phyloP scores from a whole-genome alignment of 129 eudicot species.

The Chrysanthemum seticuspe region DNA sequence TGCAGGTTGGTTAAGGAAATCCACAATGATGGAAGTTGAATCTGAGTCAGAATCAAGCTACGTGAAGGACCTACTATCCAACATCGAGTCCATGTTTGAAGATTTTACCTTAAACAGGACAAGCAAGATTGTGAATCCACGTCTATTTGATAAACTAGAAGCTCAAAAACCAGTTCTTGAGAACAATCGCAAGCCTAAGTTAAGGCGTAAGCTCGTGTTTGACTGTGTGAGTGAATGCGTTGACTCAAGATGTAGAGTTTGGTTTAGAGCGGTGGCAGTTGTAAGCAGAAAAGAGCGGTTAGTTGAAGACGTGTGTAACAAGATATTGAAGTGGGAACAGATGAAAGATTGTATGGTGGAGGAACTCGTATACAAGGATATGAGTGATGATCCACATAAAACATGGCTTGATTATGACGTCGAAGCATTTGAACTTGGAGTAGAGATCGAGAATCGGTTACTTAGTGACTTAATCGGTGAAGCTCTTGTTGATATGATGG shows the following conservation, averaged over 20 bases:
- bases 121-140: slow-evolving; percentile 56
- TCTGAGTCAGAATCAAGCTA: slow-evolving; percentile 51
- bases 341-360: slow-evolving; percentile 83
- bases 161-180: slow-evolving; percentile 22
- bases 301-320: slow-evolving; percentile 61
- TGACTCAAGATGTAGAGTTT: slow-evolving; percentile 52
- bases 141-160: slow-evolving; percentile 61
- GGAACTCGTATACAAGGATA: slow-evolving; percentile 82
- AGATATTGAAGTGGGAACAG: slow-evolving; percentile 57
- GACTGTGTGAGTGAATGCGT: slow-evolving; percentile 78
- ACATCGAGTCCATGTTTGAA: slow-evolving; percentile 62
- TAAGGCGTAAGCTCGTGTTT: slow-evolving; percentile 55
- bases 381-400: slow-evolving; percentile 67
- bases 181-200: slow-evolving; percentile 25
- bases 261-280: slow-evolving; percentile 47
- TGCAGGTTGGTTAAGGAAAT: slow-evolving; percentile 38
- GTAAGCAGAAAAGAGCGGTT: slow-evolving; percentile 60
- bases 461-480: slow-evolving; percentile 66
- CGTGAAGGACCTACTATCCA: slow-evolving; percentile 45
- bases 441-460: slow-evolving; percentile 55
- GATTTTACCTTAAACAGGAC: slow-evolving; percentile 56
- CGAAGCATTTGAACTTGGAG: slow-evolving; percentile 63
- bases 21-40: slow-evolving; percentile 19
- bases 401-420: slow-evolving; percentile 69
- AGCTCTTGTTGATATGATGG: slow-evolving; percentile 58